Evolutionary conservation across 2,329 filamentous ascomycete species (phyloP).

Genomic region (Arachnomyces sp.): DNA sequence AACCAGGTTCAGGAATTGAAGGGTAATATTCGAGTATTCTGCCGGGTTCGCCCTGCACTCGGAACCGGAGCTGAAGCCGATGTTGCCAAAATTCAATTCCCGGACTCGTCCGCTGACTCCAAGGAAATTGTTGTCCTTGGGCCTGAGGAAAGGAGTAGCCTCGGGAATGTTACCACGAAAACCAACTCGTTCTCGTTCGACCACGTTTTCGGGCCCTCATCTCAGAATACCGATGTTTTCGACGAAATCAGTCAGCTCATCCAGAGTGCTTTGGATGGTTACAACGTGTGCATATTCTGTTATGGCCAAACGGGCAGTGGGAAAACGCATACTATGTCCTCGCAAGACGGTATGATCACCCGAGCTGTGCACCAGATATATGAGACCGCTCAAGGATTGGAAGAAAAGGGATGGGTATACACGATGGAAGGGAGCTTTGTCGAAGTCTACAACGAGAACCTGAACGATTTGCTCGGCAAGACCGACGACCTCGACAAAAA

Average conservation of each 20-base stretch:
- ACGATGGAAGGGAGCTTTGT: conserved; percentile 91
- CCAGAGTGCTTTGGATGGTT: conserved; percentile 90
- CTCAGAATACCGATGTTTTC: conserved; percentile 79
- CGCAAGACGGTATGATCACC: conserved; percentile 86
- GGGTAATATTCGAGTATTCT: conserved; percentile 98
- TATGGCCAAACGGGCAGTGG: conserved; percentile 96
- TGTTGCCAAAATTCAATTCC: conserved; percentile 67
- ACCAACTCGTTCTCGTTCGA: conserved; percentile 86
- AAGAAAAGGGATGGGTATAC: conserved; percentile 90
- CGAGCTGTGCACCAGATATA: conserved; percentile 90
- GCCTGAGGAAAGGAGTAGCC: conserved; percentile 71
- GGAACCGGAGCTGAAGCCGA: conserved; percentile 50
- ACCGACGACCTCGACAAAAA: conserved; percentile 66
- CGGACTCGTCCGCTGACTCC: conserved; percentile 69
- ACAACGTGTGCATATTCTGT: conserved; percentile 98
- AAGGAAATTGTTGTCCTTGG: conserved; percentile 80
- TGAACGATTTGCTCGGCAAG: conserved; percentile 77
- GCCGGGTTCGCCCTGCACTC: conserved; percentile 73
- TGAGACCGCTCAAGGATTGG: conserved; percentile 69
- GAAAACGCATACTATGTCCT: conserved; percentile 96
- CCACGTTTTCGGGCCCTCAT: conserved; percentile 72
- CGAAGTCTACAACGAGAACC: conserved; percentile 96
- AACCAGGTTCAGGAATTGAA: conserved; percentile 98
- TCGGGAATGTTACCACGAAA: conserved; percentile 67
- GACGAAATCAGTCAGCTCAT: conserved; percentile 95